phyloP scores from a whole-genome alignment of 129 eudicot genomes.

The Solidago caesia region DNA sequence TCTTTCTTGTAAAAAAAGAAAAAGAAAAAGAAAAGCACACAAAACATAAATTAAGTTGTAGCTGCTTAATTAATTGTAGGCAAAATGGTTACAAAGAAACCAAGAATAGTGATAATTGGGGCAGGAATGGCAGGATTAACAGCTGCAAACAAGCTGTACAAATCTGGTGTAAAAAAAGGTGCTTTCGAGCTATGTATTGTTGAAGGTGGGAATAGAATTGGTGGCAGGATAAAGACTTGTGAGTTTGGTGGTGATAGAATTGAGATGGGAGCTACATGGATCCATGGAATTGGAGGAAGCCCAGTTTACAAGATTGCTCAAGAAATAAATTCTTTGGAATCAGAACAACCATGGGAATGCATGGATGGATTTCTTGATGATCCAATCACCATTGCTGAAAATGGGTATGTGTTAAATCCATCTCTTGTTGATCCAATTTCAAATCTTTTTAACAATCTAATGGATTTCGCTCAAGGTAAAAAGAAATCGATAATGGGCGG shows the following conservation, averaged over 20 bases:
- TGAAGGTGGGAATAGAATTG: slow-evolving; percentile 83
- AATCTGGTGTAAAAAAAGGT: slow-evolving; percentile 42
- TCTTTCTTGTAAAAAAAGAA: not conserved
- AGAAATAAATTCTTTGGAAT: slow-evolving; percentile 47
- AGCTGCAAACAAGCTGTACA: slow-evolving; percentile 87
- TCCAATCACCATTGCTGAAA: slow-evolving; percentile 66
- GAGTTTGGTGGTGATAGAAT: slow-evolving; percentile 83
- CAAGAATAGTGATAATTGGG: slow-evolving; percentile 77
- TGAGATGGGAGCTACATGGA: slow-evolving; percentile 98
- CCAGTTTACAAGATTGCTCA: slow-evolving; percentile 78
- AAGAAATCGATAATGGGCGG: slow-evolving; percentile 26
- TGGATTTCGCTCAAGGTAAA: slow-evolving; percentile 59
- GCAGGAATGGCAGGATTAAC: slow-evolving; percentile 95
- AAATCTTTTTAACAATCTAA: slow-evolving; percentile 49
- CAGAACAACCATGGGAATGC: slow-evolving; percentile 85
- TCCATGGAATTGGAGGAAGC: slow-evolving; percentile 89
- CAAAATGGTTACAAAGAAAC: slow-evolving; percentile 66
- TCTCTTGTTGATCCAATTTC: slow-evolving; percentile 58
- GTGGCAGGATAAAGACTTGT: slow-evolving; percentile 74
- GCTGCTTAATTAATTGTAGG: not conserved
- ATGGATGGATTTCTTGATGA: slow-evolving; percentile 64
- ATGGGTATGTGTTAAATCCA: slow-evolving; percentile 52
- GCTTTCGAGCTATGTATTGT: slow-evolving; percentile 68
- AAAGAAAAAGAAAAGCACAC: no score
- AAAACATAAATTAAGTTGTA: not conserved